Percentiles rank a stretch among this genome's conserved stretches.
Evolutionary conservation across 2,329 filamentous ascomycete species (phyloP).

Genomic region (Rachicladosporium sp.): DNA sequence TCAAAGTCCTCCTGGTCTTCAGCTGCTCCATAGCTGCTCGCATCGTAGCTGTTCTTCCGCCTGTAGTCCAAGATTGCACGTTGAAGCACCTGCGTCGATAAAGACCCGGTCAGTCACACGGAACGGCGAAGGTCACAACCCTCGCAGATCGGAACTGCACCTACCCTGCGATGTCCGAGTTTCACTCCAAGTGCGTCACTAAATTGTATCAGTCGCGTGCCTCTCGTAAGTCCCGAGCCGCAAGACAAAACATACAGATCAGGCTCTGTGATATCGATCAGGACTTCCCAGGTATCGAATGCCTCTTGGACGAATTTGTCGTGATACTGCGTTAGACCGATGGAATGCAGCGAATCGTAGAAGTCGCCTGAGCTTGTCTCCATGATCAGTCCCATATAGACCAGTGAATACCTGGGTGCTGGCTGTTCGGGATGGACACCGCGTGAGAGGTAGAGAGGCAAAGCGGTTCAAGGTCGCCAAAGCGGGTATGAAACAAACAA

Average conservation of each 20-base stretch:
- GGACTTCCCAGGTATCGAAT: constrained; percentile 75
- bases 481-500: too few species aligned
- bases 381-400: too few species aligned
- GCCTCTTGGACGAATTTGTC: constrained; percentile 62
- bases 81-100: constrained; percentile 57
- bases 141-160: constrained; percentile 15
- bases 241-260: constrained; percentile 49
- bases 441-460: too few species aligned
- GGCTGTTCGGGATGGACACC: too few species aligned
- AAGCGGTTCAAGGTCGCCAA: too few species aligned
- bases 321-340: constrained; percentile 69
- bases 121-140: constrained; percentile 1
- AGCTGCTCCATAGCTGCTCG: too few species aligned
- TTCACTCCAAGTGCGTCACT: constrained; percentile 66
- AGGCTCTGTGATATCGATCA: constrained; percentile 72
- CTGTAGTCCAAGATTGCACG: constrained; percentile 60
- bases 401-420: too few species aligned
- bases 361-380: constrained; percentile 34
- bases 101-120: background rate
- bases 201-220: background rate
- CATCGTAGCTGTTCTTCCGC: too few species aligned
- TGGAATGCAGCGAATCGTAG: constrained; percentile 54
- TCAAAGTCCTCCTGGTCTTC: too few species aligned
- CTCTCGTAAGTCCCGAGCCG: too few species aligned
- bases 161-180: constrained; percentile 66